Conservation (phyloP, 2,329 filamentous ascomycete genomes). For the Geosmithia flava region DNA sequence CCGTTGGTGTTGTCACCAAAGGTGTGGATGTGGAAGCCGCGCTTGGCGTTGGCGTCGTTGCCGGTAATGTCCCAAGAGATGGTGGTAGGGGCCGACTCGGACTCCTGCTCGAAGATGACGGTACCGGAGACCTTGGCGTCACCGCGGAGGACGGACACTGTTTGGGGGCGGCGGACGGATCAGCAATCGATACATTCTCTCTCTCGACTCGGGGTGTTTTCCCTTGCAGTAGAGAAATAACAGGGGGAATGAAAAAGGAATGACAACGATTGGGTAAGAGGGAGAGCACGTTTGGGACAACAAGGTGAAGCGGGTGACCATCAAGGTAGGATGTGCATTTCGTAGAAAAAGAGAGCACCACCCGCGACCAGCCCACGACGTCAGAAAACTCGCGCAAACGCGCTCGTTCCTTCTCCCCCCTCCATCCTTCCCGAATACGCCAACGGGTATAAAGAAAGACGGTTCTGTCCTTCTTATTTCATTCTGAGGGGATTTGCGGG, state of each 20-base stretch:
- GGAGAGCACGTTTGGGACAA: not conserved
- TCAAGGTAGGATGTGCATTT: no score
- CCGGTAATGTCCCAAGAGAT: slow-evolving; percentile 88
- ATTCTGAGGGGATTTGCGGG: not conserved
- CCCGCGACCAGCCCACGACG: slow-evolving; percentile 4
- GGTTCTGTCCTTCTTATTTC: slow-evolving; percentile 7
- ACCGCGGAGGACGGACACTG: slow-evolving; percentile 94
- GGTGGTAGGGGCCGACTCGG: slow-evolving; percentile 70
- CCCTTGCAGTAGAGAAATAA: not conserved
- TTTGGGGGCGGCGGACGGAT: slow-evolving; percentile 4
- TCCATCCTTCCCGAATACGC: not conserved
- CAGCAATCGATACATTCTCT: not conserved
- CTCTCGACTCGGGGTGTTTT: not conserved
- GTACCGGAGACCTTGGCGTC: slow-evolving; percentile 92
- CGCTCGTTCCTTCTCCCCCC: slow-evolving; percentile 23
- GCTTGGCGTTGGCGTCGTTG: slow-evolving; percentile 89
- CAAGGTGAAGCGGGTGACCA: not conserved
- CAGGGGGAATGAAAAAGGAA: no score
- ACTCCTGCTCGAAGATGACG: slow-evolving; percentile 87
- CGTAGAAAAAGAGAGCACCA: not conserved
- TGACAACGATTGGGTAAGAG: not conserved
- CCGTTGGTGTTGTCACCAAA: slow-evolving; percentile 99
- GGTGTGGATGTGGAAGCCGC: slow-evolving; percentile 97
- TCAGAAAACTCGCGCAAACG: slow-evolving; percentile 47
- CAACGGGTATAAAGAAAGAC: slow-evolving; percentile 8